Conservation (phyloP, 306 rosid species). For the Trichosanthes truncata region DNA sequence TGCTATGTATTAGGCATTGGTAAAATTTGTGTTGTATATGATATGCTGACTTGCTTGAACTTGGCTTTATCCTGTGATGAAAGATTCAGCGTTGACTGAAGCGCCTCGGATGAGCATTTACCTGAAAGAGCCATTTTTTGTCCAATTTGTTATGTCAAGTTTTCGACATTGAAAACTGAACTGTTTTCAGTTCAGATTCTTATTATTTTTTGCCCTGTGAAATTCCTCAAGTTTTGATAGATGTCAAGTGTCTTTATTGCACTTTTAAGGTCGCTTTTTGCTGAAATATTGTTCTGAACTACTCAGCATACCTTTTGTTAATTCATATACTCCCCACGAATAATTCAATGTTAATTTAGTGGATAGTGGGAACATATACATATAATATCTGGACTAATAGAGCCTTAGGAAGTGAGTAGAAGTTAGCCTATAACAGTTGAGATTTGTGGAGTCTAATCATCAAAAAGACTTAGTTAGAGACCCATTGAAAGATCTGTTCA, state of each 20-base stretch:
- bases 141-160: not conserved
- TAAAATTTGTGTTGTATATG: not conserved
- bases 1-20: not conserved
- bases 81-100: not conserved
- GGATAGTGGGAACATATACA: not conserved
- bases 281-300: not conserved
- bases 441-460: not conserved
- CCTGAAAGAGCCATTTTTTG: not conserved
- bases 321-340: not conserved
- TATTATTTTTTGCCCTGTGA: not conserved
- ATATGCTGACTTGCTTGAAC: not conserved
- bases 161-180: not conserved
- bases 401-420: not conserved
- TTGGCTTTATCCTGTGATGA: not conserved
- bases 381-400: not conserved
- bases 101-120: not conserved
- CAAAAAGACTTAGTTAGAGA: not conserved
- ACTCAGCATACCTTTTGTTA: not conserved
- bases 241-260: not conserved
- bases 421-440: not conserved
- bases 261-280: not conserved
- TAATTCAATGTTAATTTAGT: not conserved
- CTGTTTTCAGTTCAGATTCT: not conserved
- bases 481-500: not conserved
- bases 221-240: not conserved